phyloP scores from a whole-genome alignment of 306 rosid species.

The Vicia villosa region DNA sequence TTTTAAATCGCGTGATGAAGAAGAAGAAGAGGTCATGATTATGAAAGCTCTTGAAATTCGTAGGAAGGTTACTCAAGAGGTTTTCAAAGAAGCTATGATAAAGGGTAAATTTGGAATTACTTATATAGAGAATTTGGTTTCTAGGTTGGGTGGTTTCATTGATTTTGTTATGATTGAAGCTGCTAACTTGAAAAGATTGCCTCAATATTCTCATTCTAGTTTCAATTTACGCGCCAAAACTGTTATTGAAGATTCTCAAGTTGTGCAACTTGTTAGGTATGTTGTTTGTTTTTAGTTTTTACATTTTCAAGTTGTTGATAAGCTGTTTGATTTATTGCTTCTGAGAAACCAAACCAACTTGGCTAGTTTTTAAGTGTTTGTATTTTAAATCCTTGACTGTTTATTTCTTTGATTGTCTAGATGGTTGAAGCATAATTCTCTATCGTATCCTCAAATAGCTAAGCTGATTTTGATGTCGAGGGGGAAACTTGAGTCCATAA shows the following conservation, averaged over 20 bases:
- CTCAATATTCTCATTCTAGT: constrained; percentile 59
- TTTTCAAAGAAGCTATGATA: constrained; percentile 72
- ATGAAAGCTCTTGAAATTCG: constrained; percentile 87
- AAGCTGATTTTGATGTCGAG: constrained; percentile 82
- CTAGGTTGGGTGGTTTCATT: constrained; percentile 54
- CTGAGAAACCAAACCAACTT: background rate
- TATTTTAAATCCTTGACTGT: constrained; percentile 40
- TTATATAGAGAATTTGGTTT: constrained; percentile 56
- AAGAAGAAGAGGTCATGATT: constrained; percentile 52
- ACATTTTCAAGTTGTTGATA: constrained; percentile 20
- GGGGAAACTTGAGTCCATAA: constrained; percentile 68
- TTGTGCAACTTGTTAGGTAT: constrained; percentile 78
- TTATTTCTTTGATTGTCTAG: constrained; percentile 42
- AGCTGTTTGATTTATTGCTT: constrained; percentile 40
- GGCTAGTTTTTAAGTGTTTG: constrained; percentile 29
- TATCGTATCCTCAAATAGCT: constrained; percentile 82
- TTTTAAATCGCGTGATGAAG: constrained; percentile 28
- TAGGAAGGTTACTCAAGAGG: constrained; percentile 76
- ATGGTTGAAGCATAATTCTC: constrained; percentile 92
- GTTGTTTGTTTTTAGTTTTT: background rate
- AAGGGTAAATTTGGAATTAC: constrained; percentile 90
- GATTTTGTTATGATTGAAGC: constrained; percentile 89
- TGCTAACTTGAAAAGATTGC: constrained; percentile 67
- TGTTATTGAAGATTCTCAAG: constrained; percentile 69
- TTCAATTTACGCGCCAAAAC: constrained; percentile 82